These are phyloP conservation scores for Nothophaeocryptopus gaeumannii DNA, from an alignment of 2,329 filamentous ascomycete genomes.

Conservation along the genomic window DNA sequence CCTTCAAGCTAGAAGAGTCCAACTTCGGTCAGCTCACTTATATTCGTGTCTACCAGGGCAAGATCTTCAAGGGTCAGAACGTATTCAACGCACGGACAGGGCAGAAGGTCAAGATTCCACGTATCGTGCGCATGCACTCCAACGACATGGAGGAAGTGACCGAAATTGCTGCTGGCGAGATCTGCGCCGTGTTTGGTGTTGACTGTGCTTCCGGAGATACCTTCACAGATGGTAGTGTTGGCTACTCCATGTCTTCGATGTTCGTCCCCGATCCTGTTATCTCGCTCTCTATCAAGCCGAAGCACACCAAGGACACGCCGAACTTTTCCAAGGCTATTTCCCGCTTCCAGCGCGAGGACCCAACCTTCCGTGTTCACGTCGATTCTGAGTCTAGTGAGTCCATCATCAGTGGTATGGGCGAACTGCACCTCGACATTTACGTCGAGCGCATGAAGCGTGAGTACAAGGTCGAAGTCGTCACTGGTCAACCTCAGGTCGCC, in stretches of 20 bases:
- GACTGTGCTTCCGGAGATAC: conserved; percentile 98
- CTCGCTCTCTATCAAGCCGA: conserved; percentile 94
- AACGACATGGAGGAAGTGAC: conserved; percentile 98
- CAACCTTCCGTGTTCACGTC: conserved; percentile 92
- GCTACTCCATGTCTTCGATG: conserved; percentile 97
- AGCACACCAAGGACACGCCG: conserved; percentile 83
- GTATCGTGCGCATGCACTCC: conserved; percentile 98
- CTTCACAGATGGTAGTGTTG: conserved; percentile 89
- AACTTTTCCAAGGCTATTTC: conserved; percentile 99
- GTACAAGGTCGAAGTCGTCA: conserved; percentile 92
- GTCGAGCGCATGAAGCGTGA: conserved; percentile 94
- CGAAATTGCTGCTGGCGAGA: conserved; percentile 93
- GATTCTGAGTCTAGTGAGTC: conserved; percentile 92
- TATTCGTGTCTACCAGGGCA: conserved; percentile 95
- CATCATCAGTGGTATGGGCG: conserved; percentile 97
- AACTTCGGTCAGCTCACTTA: conserved; percentile 98
- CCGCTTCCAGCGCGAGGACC: conserved; percentile 96
- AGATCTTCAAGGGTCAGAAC: conserved; percentile 80
- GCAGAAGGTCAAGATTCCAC: conserved; percentile 94
- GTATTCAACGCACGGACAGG: conserved; percentile 91
- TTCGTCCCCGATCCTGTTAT: conserved; percentile 97
- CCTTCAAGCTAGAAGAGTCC: conserved; percentile 98
- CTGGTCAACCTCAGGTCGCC: conserved; percentile 93
- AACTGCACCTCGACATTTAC: conserved; percentile 95
- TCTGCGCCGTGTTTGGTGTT: conserved; percentile 96